Evolutionary conservation across 805 yeast genomes (phyloP).

Genomic region (Kuraishia borneana): DNA sequence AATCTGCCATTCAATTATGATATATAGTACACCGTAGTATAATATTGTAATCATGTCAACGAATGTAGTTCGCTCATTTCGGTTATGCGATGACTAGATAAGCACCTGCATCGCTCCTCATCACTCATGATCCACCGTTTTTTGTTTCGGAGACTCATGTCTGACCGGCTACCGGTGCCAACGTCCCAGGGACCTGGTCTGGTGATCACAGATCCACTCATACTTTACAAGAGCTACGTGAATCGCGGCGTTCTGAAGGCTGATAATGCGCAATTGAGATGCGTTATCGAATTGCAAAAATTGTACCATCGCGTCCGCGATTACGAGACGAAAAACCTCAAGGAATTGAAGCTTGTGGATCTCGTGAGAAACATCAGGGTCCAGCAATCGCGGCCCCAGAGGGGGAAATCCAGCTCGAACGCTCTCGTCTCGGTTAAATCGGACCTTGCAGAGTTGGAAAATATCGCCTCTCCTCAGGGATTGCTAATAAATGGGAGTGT

Average conservation of each 20-base stretch:
- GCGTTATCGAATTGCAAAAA: conserved; percentile 51
- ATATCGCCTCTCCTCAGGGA: conserved; percentile 54
- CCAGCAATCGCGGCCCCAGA: neutral
- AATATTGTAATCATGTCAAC: too few species aligned
- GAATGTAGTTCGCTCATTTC: neutral
- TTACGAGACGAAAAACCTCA: conserved; percentile 43
- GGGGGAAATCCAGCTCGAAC: conserved; percentile 6
- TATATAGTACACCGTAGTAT: too few species aligned
- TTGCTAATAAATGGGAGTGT: conserved; percentile 53
- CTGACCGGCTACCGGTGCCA: conserved; percentile 1
- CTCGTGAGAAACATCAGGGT: conserved; percentile 17
- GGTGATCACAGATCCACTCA: conserved; percentile 48
- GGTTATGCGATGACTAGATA: neutral
- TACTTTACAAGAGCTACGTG: conserved; percentile 43
- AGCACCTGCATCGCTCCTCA: neutral
- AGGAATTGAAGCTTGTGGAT: conserved; percentile 28
- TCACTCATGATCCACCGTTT: neutral
- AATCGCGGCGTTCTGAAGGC: conserved; percentile 36
- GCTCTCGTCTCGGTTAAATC: conserved; percentile 39
- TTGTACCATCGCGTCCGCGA: conserved; percentile 46
- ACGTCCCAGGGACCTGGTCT: neutral
- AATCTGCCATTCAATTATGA: conserved; percentile 48
- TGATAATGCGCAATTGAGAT: conserved; percentile 52
- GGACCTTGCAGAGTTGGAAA: conserved; percentile 48
- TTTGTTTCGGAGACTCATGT: neutral